Base-by-base conservation (phyloP, 306 rosid species). In the Nissolia schottii region DNA sequence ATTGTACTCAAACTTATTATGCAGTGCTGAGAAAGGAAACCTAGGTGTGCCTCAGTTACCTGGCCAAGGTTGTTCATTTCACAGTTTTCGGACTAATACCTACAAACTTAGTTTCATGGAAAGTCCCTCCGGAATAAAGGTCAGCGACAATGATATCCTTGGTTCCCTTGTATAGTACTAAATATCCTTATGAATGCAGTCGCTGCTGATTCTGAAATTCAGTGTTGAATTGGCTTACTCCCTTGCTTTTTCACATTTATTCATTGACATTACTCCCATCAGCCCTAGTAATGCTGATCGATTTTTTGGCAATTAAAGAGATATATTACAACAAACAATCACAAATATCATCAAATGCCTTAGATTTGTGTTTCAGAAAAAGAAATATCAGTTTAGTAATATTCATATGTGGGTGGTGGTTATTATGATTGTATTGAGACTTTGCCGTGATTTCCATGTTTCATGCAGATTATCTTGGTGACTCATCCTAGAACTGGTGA, bases 31-130 rank as follows among this genome's bases (percentile, higher is more conserved):
- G 51, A 95, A 81, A 84, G 96, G 92, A 46, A 95, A 95, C 77
- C 99, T 95, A 34, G 99, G 96, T 7, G 87, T 94, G 73, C 96
- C 97, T 57, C 99, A 94, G 76, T 79, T 94, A 78, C 92, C 96
- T 7, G 99, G 99, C 48, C 96, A 94, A 82, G 99, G 99, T 50
- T 94, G 99, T 75, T 94, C 97, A n/a, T 91, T 94, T 83, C 99
- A 94, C 58, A 91, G 99, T 85, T 94, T 94, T 51, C 85, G 81
- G 22, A 91, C 99, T 22, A 94, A 94, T 67, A 86, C 97, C 6
- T 94, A 89, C 85, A 94, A 94, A 84, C 97, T 94, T 73, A 89
- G 90, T 81, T 91, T 94, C 84, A 91, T 88, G 92, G 99, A 89
- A 82, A 91, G 81, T 70, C 97, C 99, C 29, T 91, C 97, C 34